Percentiles rank a stretch among this genome's conserved stretches.
Conservation (phyloP, 179 eudicot genomes). For the Amaranthus tricolor region DNA sequence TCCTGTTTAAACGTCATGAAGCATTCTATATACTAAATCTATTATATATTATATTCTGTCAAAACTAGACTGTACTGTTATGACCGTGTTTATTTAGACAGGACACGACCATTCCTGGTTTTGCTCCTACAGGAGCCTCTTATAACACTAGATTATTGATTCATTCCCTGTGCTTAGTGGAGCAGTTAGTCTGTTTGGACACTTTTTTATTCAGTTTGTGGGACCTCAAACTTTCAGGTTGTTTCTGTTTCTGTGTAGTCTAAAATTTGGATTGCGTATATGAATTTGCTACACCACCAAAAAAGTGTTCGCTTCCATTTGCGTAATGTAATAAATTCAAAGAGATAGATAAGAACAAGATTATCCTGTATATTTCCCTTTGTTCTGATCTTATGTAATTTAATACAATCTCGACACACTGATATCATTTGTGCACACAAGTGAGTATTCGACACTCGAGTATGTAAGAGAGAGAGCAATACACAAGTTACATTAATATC, state of each 20-base stretch:
- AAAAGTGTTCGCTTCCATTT: too few species aligned
- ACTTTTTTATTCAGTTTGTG: neutral
- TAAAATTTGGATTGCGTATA: too few species aligned
- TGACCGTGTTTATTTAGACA: neutral
- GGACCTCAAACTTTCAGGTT: neutral
- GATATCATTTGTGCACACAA: too few species aligned
- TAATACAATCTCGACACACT: too few species aligned
- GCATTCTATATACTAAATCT: neutral
- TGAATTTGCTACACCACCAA: too few species aligned
- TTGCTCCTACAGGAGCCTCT: constrained; percentile 13
- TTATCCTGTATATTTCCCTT: too few species aligned
- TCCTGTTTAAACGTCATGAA: neutral
- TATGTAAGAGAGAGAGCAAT: too few species aligned
- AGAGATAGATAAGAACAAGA: too few species aligned
- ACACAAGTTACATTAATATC: too few species aligned
- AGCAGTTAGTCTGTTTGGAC: constrained; percentile 9
- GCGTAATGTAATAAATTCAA: too few species aligned
- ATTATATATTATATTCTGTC: neutral
- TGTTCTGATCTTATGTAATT: too few species aligned
- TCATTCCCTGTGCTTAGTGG: constrained; percentile 26
- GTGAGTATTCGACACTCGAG: too few species aligned
- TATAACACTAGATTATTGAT: neutral
- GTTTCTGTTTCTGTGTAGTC: neutral
- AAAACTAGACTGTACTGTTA: neutral
- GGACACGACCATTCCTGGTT: constrained; percentile 12